Evolutionary conservation across 345 rosid species (phyloP).

Genomic region (Orychophragmus violaceus): DNA sequence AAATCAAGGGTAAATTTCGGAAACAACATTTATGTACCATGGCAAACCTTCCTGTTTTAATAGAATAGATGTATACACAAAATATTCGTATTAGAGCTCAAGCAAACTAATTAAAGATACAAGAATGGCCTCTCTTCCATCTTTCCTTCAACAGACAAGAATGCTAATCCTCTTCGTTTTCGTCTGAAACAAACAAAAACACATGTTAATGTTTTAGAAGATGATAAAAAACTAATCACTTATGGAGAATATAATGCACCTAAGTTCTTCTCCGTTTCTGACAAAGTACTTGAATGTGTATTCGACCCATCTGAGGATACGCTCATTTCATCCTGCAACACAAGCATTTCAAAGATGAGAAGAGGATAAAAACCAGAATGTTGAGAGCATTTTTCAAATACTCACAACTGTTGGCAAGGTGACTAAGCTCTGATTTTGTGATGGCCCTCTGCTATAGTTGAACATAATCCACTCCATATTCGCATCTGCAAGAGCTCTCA

Average conservation of each 20-base stretch:
- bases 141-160: not conserved
- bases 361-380: not conserved
- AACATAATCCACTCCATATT: conserved; percentile 30
- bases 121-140: not conserved
- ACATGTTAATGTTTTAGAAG: not conserved
- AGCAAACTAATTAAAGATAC: not conserved
- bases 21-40: no score
- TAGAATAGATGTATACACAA: conserved; percentile 5
- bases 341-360: not conserved
- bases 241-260: conserved; percentile 11
- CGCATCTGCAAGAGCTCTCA: conserved; percentile 60
- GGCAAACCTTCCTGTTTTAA: no score
- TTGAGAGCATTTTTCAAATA: not conserved
- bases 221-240: not conserved
- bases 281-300: conserved; percentile 29
- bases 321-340: conserved; percentile 48
- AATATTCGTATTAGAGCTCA: conserved; percentile 1
- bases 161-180: conserved; percentile 21
- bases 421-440: conserved; percentile 29
- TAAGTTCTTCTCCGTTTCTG: conserved; percentile 15
- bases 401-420: conserved; percentile 39
- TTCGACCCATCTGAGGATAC: conserved; percentile 20
- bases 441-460: conserved; percentile 20
- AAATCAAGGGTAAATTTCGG: no score
- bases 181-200: conserved; percentile 14